Conservation (phyloP, 2,329 filamentous ascomycete species). For the Chaetomiaceae sp. region DNA sequence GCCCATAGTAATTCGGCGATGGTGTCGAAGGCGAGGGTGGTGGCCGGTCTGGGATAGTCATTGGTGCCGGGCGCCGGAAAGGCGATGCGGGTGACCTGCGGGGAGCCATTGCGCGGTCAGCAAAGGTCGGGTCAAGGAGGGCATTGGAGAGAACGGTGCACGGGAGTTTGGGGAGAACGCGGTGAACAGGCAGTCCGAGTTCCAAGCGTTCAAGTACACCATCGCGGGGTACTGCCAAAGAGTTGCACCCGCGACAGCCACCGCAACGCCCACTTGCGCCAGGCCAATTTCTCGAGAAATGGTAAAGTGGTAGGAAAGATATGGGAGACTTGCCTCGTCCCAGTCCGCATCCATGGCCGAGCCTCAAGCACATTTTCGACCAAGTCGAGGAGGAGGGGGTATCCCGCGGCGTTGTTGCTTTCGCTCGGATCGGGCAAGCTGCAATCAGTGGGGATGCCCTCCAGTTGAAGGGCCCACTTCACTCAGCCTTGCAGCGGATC, state of each 20-base stretch:
- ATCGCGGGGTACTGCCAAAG: background rate
- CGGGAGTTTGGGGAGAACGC: background rate
- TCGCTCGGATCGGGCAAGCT: slow-evolving; percentile 2
- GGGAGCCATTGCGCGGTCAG: slow-evolving; percentile 8
- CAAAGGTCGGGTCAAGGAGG: background rate
- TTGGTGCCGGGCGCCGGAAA: slow-evolving; percentile 71
- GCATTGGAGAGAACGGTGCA: too few relatives aligned
- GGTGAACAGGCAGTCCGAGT: background rate
- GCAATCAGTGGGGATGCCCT: slow-evolving; percentile 5
- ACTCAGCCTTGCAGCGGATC: background rate
- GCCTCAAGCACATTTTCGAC: slow-evolving; percentile 19
- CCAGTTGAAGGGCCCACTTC: slow-evolving; percentile 1
- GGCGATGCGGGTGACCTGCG: slow-evolving; percentile 70
- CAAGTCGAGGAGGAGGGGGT: background rate
- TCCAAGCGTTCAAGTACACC: background rate
- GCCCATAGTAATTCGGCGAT: slow-evolving; percentile 87
- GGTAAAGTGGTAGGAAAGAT: background rate
- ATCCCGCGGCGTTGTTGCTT: slow-evolving; percentile 3
- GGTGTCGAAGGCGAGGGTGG: slow-evolving; percentile 82
- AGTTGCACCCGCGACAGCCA: background rate
- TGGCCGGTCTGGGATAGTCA: slow-evolving; percentile 63
- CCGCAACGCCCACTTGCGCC: background rate
- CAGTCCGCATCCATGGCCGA: slow-evolving; percentile 57
- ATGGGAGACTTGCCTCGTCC: slow-evolving; percentile 51
- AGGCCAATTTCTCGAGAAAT: too few relatives aligned